Evolutionary conservation across 768 basidiomycete genomes (phyloP), one percentile per base, ranked within the genome.

Genomic region (Leccinum incarnatum): DNA sequence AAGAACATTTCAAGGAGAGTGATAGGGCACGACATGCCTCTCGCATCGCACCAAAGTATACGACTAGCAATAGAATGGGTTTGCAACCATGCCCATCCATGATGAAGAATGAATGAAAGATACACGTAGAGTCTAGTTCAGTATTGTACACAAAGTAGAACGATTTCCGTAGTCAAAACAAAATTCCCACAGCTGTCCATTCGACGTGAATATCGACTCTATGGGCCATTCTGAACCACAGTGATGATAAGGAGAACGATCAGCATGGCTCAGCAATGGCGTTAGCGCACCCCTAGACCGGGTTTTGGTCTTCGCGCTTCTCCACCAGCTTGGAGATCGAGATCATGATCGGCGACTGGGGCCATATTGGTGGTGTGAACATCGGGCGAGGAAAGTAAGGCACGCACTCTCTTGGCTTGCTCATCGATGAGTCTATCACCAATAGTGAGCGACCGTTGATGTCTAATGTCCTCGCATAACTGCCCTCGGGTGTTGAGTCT

Each of bases 311-410:
- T 0, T 53, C 40, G 12, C 36, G 47, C 55, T 49, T 61, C 10
- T 59, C 59, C 27, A 51, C 34, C 17, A 53, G 46, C 3, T 59
- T 53, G 27, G 64, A 66, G 21, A 69, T 63, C 5, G 52, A 21
- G 37, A 68, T 55, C 21, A 53, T 6, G 54, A 68, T 64, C 0
- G 67, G 64, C 1, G 64, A 58, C 67, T 67, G 21, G 34, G 1
- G 40, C 10, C 23, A 21, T 19, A 54, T 62, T 9, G 23, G 23
- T 36, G 14, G 27, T 34, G 12, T 14, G 12, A 36, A 50, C 1
- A 2, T 2, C 29, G 1, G 29, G 3, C 12, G 10, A 15, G 9
- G 25, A 42, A n/a, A 1, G 3, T 10, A 8, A 40, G 32, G 6
- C 3, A 58, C 66, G 5, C 29, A 68, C 67, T 12, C 36, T 57